Base-by-base conservation (phyloP, 2,329 filamentous ascomycete species). In the Didymella segeticola region DNA sequence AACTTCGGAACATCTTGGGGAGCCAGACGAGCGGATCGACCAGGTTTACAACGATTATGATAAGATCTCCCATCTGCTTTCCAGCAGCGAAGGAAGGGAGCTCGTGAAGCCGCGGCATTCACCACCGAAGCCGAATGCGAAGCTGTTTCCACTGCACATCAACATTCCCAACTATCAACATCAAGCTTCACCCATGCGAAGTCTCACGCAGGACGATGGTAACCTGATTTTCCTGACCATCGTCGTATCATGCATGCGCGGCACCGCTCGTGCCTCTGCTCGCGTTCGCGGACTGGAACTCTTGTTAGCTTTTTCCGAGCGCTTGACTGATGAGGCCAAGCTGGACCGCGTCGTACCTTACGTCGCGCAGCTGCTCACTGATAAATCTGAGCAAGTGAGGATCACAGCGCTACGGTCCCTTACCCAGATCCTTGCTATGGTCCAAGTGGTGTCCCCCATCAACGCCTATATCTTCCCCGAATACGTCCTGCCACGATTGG, bases 51-150 rank as follows among this genome's bases (percentile, higher is more conserved):
- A 90, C 63, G 95, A 99, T 69, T 98, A 97, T 76, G 95, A 99
- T 73, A 99, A 98, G 74, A 96, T 99, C 46, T 92, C 93, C 0
- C 96, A 96, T 70, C 96, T 96, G 53, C 82, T 99, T 1, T 93
- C 91, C 12, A 91, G 91, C 56, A 83, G 85, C 23, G 80, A 86
- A 36, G 81, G 81, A 33, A 75, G 77, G 38, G 67, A 75, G 26
- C 69, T 69, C 31, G 62, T 66, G 4, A 71, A 68, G 46, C 69
- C 72, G 14, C 69, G 71, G 38, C 58, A 64, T 10, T 58, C 58
- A 15, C 61, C 67, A 25, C 70, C 65, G 25, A 69, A 76, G 20
- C 71, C 79, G 4, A 75, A 79, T 3, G 79, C 86, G 8, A 82
- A 83, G 2, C 80, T 91, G 19, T 91, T 96, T 52, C 93, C 93